Evolutionary conservation across 148 eudicot species (phyloP), one percentile per base, ranked within the genome.

Genomic region (Cornus suecica): DNA sequence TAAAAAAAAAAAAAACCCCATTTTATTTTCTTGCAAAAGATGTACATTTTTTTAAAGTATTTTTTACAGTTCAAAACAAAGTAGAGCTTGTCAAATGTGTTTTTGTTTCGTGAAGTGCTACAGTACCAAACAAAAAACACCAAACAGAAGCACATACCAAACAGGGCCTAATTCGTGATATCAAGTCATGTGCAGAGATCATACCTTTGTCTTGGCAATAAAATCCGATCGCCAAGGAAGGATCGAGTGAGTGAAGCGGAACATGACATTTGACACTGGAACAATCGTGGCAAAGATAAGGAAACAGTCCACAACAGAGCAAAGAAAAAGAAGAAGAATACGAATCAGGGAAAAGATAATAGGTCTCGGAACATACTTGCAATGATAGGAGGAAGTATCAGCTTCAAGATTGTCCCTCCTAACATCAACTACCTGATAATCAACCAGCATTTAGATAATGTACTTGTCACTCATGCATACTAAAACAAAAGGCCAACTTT

Each of bases 201-300:
- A 20, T 86, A 94, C 98, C 92, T 89, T 89, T 86, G 87, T 90
- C 91, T 80, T 80, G 80, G 89, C 94, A 92, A 60, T 94, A 94
- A 83, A 92, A 94, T 78, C 98, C 98, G 48, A 94, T 89, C 7
- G 98, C 97, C 86, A 94, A 80, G 76, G 99, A 94, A 15, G 99
- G 85, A 87, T 94, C 99, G 29, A 92, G 83, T 25, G 93, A 88
- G 54, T 92, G 97, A 61, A 92, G 85, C 28, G 92, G 86, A 23
- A 95, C 81, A 51, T 88, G 92, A 54, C 94, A 84, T 68, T 87
- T 74, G 67, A 86, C 86, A 79, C 97, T 94, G 87, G 74, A 61
- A 58, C 28, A 69, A 67, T 81, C 28, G 51, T 45, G 16, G 10
- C 58, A 79, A 22, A 65, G 25, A 66, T 5, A 22, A 22, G 62